phyloP scores from a whole-genome alignment of 2,329 filamentous ascomycete species.

The Alternaria sp. region DNA sequence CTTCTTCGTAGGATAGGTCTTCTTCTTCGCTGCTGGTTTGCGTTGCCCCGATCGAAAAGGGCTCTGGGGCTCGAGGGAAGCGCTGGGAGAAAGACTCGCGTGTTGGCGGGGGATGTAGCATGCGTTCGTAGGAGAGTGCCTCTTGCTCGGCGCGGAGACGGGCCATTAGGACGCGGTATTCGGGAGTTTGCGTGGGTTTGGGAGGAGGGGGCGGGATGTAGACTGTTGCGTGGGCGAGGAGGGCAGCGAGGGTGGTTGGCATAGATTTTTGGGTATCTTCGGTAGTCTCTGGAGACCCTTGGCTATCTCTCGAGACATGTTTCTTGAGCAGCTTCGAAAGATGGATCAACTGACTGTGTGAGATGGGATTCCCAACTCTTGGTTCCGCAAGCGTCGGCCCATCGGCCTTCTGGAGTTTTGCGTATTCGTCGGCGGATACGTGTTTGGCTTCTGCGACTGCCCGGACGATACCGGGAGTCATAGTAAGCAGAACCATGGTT shows the following conservation, averaged over 20 bases:
- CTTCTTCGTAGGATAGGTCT: constrained; percentile 73
- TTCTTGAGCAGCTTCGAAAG: constrained; percentile 65
- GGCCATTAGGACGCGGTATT: constrained; percentile 89
- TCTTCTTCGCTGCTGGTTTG: constrained; percentile 61
- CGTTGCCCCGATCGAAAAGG: constrained; percentile 55
- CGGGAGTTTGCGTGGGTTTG: constrained; percentile 71
- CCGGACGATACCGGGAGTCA: constrained; percentile 73
- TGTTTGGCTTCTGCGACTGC: constrained; percentile 59
- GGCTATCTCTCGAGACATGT: constrained; percentile 18
- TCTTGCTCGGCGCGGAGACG: constrained; percentile 85
- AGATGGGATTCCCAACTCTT: constrained; percentile 71
- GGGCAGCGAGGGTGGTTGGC: constrained; percentile 66
- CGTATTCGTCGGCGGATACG: constrained; percentile 29
- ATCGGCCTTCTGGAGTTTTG: constrained; percentile 36
- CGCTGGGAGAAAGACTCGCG: constrained; percentile 68
- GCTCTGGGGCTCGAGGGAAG: constrained; percentile 62
- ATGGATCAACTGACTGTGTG: constrained; percentile 72
- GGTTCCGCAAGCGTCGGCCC: constrained; percentile 63
- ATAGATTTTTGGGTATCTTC: not conserved
- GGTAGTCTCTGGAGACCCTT: not conserved
- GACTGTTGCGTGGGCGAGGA: constrained; percentile 75
- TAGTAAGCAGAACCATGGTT: constrained; percentile 78
- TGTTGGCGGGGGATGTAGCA: constrained; percentile 69
- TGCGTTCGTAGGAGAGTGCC: constrained; percentile 79
- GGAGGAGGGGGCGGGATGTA: constrained; percentile 82